phyloP scores from a whole-genome alignment of 1,284 basidiomycete genomes.

The Cryptococcus floricola region DNA sequence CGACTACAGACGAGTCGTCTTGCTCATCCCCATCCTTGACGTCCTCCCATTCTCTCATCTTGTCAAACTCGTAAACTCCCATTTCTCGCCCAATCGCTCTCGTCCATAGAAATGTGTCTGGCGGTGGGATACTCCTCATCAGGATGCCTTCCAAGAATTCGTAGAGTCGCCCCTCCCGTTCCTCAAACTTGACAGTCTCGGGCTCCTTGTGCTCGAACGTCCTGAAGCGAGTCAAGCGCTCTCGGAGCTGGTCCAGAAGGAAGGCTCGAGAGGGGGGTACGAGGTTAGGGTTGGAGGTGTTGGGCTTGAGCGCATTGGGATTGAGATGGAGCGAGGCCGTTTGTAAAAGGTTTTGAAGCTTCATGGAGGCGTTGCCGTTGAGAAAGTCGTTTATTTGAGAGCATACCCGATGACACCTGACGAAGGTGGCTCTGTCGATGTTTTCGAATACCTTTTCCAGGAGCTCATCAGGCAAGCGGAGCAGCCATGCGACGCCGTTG shows the following conservation, averaged over 20 bases:
- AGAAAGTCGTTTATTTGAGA: constrained; percentile 29
- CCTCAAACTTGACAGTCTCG: constrained; percentile 27
- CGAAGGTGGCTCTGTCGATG: constrained; percentile 27
- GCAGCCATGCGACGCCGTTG: constrained; percentile 20
- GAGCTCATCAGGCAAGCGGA: constrained; percentile 35
- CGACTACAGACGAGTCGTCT: constrained; percentile 4
- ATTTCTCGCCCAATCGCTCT: constrained; percentile 25
- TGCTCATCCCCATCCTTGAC: constrained; percentile 13
- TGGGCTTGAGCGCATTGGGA: constrained; percentile 43
- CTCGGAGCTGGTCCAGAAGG: constrained; percentile 36
- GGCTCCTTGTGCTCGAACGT: constrained; percentile 28
- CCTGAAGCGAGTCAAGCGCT: constrained; percentile 38
- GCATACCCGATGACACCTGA: constrained; percentile 32
- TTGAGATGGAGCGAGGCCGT: constrained; percentile 68
- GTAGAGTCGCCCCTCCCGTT: constrained; percentile 42
- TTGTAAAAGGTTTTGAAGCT: constrained; percentile 74
- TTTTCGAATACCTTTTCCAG: constrained; percentile 28
- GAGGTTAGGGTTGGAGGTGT: constrained; percentile 17
- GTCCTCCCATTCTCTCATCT: constrained; percentile 31
- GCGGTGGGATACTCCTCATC: constrained; percentile 23
- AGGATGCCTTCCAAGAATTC: constrained; percentile 48
- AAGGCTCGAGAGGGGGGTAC: constrained; percentile 48
- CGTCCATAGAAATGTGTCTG: constrained; percentile 1
- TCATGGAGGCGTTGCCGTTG: constrained; percentile 35
- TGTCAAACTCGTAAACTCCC: constrained; percentile 22